phyloP scores from a whole-genome alignment of 2,329 filamentous ascomycete genomes.

The Endothia cerciana region DNA sequence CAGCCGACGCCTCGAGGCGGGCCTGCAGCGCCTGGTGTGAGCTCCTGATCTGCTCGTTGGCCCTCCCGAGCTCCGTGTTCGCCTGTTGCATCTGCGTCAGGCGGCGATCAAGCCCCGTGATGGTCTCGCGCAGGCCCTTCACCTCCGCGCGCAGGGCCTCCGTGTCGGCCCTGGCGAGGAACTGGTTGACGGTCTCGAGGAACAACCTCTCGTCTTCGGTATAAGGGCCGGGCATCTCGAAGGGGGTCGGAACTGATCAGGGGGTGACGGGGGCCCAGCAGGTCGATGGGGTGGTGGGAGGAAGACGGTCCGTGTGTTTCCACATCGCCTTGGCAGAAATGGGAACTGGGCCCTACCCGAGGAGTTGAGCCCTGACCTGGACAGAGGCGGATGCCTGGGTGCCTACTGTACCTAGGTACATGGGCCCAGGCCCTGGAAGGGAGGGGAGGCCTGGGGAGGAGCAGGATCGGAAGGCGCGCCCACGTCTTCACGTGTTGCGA shows the following conservation, averaged over 20 bases:
- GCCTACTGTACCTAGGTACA: not conserved
- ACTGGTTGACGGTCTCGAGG: conserved; percentile 5
- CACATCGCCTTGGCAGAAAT: too few species aligned
- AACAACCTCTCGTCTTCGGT: not conserved
- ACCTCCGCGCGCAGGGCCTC: not conserved
- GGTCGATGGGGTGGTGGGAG: too few species aligned
- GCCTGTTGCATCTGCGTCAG: not conserved
- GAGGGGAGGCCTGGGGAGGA: not conserved
- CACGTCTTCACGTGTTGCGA: too few species aligned
- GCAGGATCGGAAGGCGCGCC: not conserved
- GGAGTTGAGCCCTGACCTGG: not conserved
- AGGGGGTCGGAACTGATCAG: not conserved
- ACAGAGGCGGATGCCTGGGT: not conserved
- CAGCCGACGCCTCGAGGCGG: not conserved
- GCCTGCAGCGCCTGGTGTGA: not conserved
- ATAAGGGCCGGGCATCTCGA: conserved; percentile 6
- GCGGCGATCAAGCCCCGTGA: not conserved
- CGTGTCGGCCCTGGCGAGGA: conserved; percentile 1
- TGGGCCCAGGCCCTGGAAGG: not conserved
- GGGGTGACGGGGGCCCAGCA: too few species aligned
- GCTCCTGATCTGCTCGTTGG: conserved; percentile 4
- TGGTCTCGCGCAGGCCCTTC: not conserved
- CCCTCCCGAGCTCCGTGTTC: not conserved
- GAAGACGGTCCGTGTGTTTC: too few species aligned
- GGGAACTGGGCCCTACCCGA: too few species aligned